These are phyloP conservation scores for Xylariales sp. DNA, from an alignment of 2,329 filamentous ascomycete genomes.

Conservation along the genomic window DNA sequence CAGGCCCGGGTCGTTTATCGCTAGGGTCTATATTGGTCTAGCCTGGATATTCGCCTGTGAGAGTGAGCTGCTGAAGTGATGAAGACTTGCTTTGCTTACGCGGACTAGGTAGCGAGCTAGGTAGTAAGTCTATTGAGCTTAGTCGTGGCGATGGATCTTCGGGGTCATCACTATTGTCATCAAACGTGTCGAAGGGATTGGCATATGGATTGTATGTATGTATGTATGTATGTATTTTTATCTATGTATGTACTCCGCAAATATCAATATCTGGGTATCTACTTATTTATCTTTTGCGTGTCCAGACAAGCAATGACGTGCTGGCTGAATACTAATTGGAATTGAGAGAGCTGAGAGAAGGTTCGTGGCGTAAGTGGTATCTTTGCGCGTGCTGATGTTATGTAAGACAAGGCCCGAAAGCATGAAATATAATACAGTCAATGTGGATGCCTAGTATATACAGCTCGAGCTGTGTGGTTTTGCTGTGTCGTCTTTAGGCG, in stretches of 20 bases:
- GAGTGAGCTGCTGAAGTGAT: too few relatives aligned
- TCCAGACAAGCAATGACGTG: not conserved
- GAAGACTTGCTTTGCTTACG: not conserved
- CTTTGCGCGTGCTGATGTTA: conserved; percentile 24
- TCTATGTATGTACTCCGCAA: not conserved
- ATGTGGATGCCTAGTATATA: conserved; percentile 24
- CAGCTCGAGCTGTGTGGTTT: conserved; percentile 8
- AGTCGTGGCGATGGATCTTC: not conserved
- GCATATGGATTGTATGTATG: not conserved
- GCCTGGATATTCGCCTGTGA: too few relatives aligned
- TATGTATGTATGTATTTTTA: too few relatives aligned
- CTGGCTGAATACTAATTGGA: not conserved
- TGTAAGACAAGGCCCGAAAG: conserved; percentile 16
- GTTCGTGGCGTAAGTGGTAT: conserved; percentile 27
- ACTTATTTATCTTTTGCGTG: not conserved
- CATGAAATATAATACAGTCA: not conserved
- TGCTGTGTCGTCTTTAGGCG: conserved; percentile 1
- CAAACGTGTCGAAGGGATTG: not conserved
- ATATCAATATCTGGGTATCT: not conserved
- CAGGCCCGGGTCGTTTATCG: too few relatives aligned
- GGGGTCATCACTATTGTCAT: not conserved
- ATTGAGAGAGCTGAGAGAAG: not conserved
- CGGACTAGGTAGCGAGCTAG: not conserved
- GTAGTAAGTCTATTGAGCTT: not conserved
- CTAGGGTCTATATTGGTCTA: too few relatives aligned